Conservation (phyloP, 108 stramenopile species). For the Aurantiochytrium sp. region DNA sequence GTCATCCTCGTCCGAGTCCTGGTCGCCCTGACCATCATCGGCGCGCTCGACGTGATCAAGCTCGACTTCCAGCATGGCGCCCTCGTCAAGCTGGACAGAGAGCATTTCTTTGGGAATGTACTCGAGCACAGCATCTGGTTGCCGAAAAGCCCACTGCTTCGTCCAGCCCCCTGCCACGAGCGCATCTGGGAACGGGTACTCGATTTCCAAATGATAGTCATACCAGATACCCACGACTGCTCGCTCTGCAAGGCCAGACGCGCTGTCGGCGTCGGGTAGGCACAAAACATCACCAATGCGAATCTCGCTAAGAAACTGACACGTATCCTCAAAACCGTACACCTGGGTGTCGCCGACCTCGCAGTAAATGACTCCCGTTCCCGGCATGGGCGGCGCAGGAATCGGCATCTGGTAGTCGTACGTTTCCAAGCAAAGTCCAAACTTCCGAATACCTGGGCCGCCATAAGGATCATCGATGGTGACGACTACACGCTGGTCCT, state of each 20-base stretch:
- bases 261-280: not conserved
- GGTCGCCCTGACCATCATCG: not conserved
- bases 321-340: not conserved
- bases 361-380: constrained; percentile 11
- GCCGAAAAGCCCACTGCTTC: not conserved
- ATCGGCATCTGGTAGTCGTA: not conserved
- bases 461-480: not conserved
- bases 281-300: not conserved
- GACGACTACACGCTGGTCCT: not conserved
- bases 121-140: not conserved
- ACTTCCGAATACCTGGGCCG: not conserved
- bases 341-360: not conserved
- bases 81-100: not conserved
- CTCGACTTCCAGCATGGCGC: not conserved
- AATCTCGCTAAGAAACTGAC: not conserved
- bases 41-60: not conserved
- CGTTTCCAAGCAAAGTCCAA: not conserved
- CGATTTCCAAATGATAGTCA: not conserved
- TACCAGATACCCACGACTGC: not conserved
- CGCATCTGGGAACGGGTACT: not conserved
- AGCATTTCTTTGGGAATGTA: not conserved
- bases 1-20: not conserved
- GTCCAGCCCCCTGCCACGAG: not conserved
- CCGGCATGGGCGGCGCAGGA: not conserved
- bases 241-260: not conserved